Evolutionary conservation across 139 green algal genomes (phyloP).

Genomic region (Coelastrella sp.): DNA sequence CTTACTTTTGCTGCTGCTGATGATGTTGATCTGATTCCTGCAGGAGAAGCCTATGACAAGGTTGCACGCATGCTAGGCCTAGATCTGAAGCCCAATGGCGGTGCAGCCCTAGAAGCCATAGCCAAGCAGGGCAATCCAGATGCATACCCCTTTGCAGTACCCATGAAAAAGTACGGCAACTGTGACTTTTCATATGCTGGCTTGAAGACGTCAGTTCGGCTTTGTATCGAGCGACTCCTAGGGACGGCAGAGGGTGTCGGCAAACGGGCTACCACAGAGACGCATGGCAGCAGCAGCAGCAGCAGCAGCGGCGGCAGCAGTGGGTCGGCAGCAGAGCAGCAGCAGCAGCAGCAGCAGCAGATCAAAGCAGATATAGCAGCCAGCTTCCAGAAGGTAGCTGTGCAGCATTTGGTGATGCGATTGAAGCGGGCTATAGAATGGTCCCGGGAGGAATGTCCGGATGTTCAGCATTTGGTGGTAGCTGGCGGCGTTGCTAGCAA

Average conservation of each 20-base stretch:
- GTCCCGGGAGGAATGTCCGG: constrained; percentile 66
- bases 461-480: constrained; percentile 85
- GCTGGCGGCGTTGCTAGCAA: constrained; percentile 97
- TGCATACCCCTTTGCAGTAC: constrained; percentile 79
- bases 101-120: constrained; percentile 86
- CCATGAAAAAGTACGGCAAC: constrained; percentile 79
- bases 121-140: constrained; percentile 77
- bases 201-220: constrained; percentile 92
- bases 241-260: constrained; percentile 21
- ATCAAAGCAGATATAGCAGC: constrained; percentile 92
- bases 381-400: constrained; percentile 92
- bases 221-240: constrained; percentile 72
- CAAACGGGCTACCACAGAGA: not conserved
- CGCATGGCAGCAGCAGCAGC: constrained; percentile 12
- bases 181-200: constrained; percentile 98
- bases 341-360: constrained; percentile 53
- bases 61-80: constrained; percentile 93
- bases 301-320: constrained; percentile 40
- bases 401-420: constrained; percentile 88
- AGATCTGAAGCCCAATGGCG: constrained; percentile 82
- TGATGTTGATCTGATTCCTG: too few species aligned
- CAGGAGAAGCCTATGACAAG: constrained; percentile 98
- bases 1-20: too few species aligned
- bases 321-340: too few species aligned
- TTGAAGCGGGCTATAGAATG: constrained; percentile 66